Evolutionary conservation across 179 eudicot species (phyloP), one percentile per base, ranked within the genome.

Genomic region (Pouteria campechiana): DNA sequence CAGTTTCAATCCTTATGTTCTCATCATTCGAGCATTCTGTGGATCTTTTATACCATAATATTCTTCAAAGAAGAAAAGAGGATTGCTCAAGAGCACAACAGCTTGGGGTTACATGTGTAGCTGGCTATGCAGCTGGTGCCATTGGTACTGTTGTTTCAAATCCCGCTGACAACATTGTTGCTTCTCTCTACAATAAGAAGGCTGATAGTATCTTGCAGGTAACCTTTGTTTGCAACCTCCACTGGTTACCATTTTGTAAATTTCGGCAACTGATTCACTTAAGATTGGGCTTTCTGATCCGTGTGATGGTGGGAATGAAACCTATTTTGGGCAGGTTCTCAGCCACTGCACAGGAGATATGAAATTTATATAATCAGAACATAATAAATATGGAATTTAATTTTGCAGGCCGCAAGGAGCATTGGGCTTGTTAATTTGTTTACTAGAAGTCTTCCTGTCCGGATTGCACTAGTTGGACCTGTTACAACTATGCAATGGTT

Each of bases 1-100:
- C 95, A 88, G 94, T 78, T 69, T 78, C 95, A 18, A 81, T 89
- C 85, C 60, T 80, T 29, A 89, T 89, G 93, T 89, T 84, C 29
- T 70, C 97, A 43, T 80, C 97, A 50, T 89, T 89, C 55, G 97
- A 89, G 82, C 76, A 84, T 61, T 77, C 93, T 4, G 95, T 81
- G 29, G 81, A 74, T 46, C 37, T 73, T 29, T 60, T 89, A 44
- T 81, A 84, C 39, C 61, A 50, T 3, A 58, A 71, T 16, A 47
- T 81, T 32, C 44, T 84, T 30, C 57, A 76, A 52, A 65, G 36
- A 48, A 75, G 68, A 46, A 88, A 74, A 59, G 82, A 83, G 48
- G 79, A 83, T 41, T 84, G 93, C 55, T 56, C 93, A 3, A 65
- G 66, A 66, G 50, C 72, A 40, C 88, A 89, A 53, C 92, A 88